These are phyloP conservation scores for Penicillium pancosmium DNA, from an alignment of 495 filamentous ascomycete species.

Conservation along the genomic window DNA sequence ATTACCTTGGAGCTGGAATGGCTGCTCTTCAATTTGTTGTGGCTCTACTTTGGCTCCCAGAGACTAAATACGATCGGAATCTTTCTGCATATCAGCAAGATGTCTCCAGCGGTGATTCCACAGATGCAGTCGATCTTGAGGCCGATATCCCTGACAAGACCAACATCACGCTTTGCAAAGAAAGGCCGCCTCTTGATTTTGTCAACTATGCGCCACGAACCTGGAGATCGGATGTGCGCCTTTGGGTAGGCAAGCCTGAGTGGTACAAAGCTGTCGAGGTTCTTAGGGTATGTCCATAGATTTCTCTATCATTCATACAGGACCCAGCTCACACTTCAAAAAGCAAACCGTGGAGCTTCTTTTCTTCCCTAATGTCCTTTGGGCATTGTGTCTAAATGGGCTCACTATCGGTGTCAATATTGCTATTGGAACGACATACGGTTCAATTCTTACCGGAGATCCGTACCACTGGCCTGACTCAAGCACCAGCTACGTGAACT, in stretches of 20 bases:
- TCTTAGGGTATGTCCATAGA: slow-evolving; percentile 17
- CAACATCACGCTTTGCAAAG: slow-evolving; percentile 15
- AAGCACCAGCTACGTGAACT: slow-evolving; percentile 36
- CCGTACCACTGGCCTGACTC: slow-evolving; percentile 40
- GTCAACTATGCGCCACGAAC: slow-evolving; percentile 24
- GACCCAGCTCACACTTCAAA: neutral
- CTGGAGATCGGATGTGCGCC: slow-evolving; percentile 30
- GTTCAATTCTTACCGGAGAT: slow-evolving; percentile 29
- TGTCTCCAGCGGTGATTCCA: slow-evolving; percentile 5
- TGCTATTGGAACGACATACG: slow-evolving; percentile 41
- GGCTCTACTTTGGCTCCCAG: slow-evolving; percentile 67
- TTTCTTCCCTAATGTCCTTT: slow-evolving; percentile 45
- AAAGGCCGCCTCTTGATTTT: slow-evolving; percentile 30
- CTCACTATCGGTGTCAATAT: slow-evolving; percentile 41
- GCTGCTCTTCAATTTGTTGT: slow-evolving; percentile 48
- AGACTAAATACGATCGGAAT: slow-evolving; percentile 59
- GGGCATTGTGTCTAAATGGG: slow-evolving; percentile 40
- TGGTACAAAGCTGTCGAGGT: slow-evolving; percentile 29
- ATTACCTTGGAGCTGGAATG: slow-evolving; percentile 35
- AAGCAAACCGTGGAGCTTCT: slow-evolving; percentile 14
- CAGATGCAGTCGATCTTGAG: slow-evolving; percentile 2
- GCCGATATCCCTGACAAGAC: slow-evolving; percentile 5
- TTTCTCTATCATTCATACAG: neutral
- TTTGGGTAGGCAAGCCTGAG: slow-evolving; percentile 33
- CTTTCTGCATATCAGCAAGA: slow-evolving; percentile 26